Percentiles rank a stretch among this genome's conserved stretches.
Evolutionary conservation across 2,329 filamentous ascomycete species (phyloP).

Genomic region (Monilinia fructigena): DNA sequence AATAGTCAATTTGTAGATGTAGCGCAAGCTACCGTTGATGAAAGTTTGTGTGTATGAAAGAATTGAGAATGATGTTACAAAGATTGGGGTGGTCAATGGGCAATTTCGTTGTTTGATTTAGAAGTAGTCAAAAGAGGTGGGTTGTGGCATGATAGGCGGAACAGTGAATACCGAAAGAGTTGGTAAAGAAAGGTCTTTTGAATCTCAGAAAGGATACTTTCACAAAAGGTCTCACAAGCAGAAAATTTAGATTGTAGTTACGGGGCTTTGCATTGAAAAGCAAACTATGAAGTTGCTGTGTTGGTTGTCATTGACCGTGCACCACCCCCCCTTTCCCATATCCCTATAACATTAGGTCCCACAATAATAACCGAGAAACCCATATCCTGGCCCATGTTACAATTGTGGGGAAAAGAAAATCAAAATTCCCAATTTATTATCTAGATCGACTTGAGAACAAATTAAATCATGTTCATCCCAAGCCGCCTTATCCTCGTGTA

Average conservation of each 20-base stretch:
- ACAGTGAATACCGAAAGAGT: conserved; percentile 5
- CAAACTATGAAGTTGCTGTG: neutral
- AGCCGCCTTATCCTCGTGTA: neutral
- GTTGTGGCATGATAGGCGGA: neutral
- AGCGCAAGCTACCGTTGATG: conserved; percentile 18
- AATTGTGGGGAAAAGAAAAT: neutral
- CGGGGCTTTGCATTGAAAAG: conserved; percentile 3
- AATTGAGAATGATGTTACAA: neutral
- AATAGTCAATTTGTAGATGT: conserved; percentile 31
- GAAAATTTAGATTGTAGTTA: neutral
- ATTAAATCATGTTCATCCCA: neutral
- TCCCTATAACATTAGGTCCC: neutral
- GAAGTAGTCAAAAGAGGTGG: neutral
- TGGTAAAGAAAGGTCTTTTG: neutral
- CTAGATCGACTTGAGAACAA: neutral
- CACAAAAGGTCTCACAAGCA: neutral
- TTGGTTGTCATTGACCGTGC: neutral
- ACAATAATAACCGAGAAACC: neutral
- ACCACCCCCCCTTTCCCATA: neutral
- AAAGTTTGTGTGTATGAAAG: neutral
- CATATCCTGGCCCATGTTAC: neutral
- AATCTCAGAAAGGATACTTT: neutral
- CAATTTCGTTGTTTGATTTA: neutral
- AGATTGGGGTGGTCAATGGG: neutral
- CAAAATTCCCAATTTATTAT: neutral